Base-by-base conservation (phyloP, 1,139 yeast genomes). In the Yamadazyma dushanensis region DNA sequence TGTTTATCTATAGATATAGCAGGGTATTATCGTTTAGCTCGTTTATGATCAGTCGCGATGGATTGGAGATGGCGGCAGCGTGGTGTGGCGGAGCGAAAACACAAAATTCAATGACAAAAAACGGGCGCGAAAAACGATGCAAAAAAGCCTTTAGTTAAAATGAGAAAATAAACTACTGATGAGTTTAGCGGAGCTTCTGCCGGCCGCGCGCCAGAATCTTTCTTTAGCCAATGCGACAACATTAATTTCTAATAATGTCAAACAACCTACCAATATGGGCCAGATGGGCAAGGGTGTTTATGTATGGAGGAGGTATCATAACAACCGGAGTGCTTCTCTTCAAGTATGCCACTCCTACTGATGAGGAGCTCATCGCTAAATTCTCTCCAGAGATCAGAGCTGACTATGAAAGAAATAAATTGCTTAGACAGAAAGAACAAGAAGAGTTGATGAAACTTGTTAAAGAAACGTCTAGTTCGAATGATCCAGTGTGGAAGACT, bases 331-430 rank as follows among this genome's bases (percentile, higher is more conserved):
- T 80, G 2, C 44, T 84, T 4, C 64, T 83, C 17, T 83, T 63
- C 61, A 81, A 78, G 44, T 84, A 77, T 55, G 78, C 90, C 3
- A 82, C 88, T 0, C 96, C 96, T 2, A 75, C 92, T 0, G 95
- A 87, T 49, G 96, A 88, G 49, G 76, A 89, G 53, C 61, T 89
- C 36, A 73, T 89, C 29, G 77, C 80, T 14, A 61, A 73, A 35
- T 73, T 89, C 47, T 85, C 96, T 3, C 97, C 97, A 0, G 96
- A 89, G 53, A 65, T 88, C 33, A 70, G 89, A 45, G 81, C 80
- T 10, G 83, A 84, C 41, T 87, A 86, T 54, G 92, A 85, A 52
- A 66, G 70, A 37, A 83, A 83, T 53, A 73, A 72, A 47, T 80
- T 66, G 7, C 57, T 83, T 39, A 70, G 94, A 57, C 73, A 77